These are phyloP conservation scores for Viola odorata DNA, from an alignment of 345 rosid species.

Conservation along the genomic window DNA sequence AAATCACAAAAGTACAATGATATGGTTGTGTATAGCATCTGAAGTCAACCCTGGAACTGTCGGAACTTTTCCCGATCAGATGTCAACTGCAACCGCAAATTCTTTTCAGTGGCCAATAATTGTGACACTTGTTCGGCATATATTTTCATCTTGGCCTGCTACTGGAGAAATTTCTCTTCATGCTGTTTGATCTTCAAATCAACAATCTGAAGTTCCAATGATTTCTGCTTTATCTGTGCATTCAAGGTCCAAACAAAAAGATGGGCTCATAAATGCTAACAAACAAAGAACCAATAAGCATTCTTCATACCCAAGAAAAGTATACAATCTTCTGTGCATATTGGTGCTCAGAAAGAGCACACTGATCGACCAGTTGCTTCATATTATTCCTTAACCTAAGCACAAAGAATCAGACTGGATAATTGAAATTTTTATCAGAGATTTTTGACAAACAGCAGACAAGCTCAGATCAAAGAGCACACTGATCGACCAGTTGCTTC, in stretches of 20 bases:
- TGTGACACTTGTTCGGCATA: constrained; percentile 89
- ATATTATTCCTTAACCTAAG: constrained; percentile 73
- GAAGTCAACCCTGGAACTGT: constrained; percentile 74
- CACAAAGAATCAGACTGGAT: constrained; percentile 10
- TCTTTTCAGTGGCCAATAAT: constrained; percentile 77
- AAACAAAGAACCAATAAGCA: background rate
- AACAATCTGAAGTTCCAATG: constrained; percentile 76
- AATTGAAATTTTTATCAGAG: constrained; percentile 5
- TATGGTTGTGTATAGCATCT: background rate
- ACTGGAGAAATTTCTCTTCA: constrained; percentile 75
- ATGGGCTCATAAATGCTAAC: background rate
- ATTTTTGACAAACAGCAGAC: no score
- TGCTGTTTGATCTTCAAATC: constrained; percentile 74
- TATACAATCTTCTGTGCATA: constrained; percentile 56
- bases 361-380: constrained; percentile 87
- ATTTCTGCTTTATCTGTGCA: constrained; percentile 76
- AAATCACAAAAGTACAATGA: no score
- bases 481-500: no score
- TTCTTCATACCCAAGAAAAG: constrained; percentile 1
- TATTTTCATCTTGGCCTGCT: constrained; percentile 82
- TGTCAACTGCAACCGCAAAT: constrained; percentile 73
- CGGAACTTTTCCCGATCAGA: constrained; percentile 93
- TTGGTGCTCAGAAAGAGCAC: constrained; percentile 72
- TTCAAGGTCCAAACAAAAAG: constrained; percentile 20
- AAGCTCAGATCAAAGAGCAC: no score